Percentiles rank a stretch among this genome's conserved stretches.
Evolutionary conservation across 2,329 filamentous ascomycete species (phyloP).

Genomic region (Mollisiaceae sp.): DNA sequence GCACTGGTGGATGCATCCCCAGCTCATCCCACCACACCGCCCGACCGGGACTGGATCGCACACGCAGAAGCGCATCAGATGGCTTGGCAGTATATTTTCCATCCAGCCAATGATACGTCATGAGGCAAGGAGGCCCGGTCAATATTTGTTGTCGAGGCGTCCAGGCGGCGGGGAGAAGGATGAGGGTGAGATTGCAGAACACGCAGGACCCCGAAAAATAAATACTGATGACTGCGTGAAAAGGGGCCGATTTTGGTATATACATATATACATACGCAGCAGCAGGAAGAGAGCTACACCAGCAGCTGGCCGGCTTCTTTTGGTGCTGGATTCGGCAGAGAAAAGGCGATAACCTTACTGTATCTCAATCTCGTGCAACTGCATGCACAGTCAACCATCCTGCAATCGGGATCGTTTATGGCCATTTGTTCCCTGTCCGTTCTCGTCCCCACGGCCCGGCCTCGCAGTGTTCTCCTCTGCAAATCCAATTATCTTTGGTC

Average conservation of each 20-base stretch:
- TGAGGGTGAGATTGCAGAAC: neutral
- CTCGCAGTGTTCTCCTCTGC: neutral
- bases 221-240: neutral
- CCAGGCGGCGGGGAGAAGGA: neutral
- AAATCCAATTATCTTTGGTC: neutral
- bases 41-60: neutral
- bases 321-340: neutral
- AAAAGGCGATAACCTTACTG: neutral
- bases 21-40: too few relatives aligned
- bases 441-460: slow-evolving; percentile 7
- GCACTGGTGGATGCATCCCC: neutral
- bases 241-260: neutral
- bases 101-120: slow-evolving; percentile 9
- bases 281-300: neutral
- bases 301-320: neutral
- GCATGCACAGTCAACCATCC: slow-evolving; percentile 9
- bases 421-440: neutral
- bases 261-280: neutral
- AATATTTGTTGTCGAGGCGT: neutral
- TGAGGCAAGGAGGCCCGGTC: neutral
- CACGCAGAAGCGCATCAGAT: neutral
- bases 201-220: slow-evolving; percentile 3
- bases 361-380: neutral
- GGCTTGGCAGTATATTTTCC: slow-evolving; percentile 7
- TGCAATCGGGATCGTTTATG: neutral